phyloP scores from a whole-genome alignment of 2,329 filamentous ascomycete species.

The Aspergillus arachidicola region DNA sequence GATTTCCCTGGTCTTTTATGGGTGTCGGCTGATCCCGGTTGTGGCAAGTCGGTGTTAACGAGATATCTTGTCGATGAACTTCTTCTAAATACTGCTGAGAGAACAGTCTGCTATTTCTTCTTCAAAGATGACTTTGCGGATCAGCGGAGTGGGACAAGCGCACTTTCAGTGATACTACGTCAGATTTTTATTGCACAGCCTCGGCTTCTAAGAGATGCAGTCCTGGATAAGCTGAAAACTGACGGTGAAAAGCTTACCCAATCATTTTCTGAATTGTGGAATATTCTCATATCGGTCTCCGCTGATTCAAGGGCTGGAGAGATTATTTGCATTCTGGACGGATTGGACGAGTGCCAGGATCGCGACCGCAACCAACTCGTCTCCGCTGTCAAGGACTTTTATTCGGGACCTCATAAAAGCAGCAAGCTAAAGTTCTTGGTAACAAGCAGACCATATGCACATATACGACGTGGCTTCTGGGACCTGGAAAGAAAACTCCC shows the following conservation, averaged over 20 bases:
- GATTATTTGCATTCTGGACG: constrained; percentile 45
- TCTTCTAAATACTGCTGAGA: background rate
- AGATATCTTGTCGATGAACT: constrained; percentile 21
- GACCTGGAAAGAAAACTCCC: constrained; percentile 11
- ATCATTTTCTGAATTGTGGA: constrained; percentile 36
- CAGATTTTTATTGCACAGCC: constrained; percentile 38
- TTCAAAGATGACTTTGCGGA: constrained; percentile 47
- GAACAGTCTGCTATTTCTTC: constrained; percentile 43
- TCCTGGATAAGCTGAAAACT: constrained; percentile 19
- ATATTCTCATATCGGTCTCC: constrained; percentile 24
- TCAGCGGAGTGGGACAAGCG: constrained; percentile 32
- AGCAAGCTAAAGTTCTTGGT: constrained; percentile 41
- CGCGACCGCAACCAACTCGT: constrained; percentile 23
- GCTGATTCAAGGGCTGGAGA: constrained; percentile 17
- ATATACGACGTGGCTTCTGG: constrained; percentile 19
- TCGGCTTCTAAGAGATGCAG: constrained; percentile 13
- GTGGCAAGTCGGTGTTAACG: constrained; percentile 30
- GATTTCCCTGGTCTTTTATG: constrained; percentile 23
- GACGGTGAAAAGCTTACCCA: constrained; percentile 13
- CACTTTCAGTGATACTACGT: constrained; percentile 40
- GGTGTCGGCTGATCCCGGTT: constrained; percentile 33
- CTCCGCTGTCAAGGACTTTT: constrained; percentile 9
- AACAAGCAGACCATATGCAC: constrained; percentile 28
- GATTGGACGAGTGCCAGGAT: constrained; percentile 44
- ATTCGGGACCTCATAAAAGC: constrained; percentile 28